These are phyloP conservation scores for Lojkania enalia DNA, from an alignment of 2,329 filamentous ascomycete genomes.

Conservation along the genomic window DNA sequence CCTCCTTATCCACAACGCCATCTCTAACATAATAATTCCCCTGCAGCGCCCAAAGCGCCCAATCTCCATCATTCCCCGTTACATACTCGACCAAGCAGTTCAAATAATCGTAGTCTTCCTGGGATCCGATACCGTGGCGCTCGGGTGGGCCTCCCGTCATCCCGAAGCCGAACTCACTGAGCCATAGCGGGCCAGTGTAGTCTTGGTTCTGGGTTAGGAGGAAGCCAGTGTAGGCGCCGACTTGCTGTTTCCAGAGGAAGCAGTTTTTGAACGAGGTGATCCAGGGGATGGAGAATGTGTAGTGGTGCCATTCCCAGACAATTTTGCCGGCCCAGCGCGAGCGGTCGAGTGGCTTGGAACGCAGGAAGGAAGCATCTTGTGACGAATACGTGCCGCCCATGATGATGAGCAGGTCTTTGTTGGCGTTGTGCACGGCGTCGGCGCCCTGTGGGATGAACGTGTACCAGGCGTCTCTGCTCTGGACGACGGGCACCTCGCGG, in stretches of 20 bases:
- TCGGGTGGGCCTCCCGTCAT: conserved; percentile 35
- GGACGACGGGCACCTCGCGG: conserved; percentile 46
- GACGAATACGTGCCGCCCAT: conserved; percentile 57
- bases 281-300: conserved; percentile 49
- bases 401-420: conserved; percentile 56
- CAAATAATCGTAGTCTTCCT: conserved; percentile 24
- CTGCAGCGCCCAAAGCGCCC: conserved; percentile 61
- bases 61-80: conserved; percentile 59
- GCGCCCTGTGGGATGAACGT: conserved; percentile 52
- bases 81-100: conserved; percentile 58
- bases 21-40: conserved; percentile 63
- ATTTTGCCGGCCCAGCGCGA: conserved; percentile 50
- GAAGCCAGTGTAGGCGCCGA: conserved; percentile 57
- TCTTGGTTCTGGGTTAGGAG: conserved; percentile 53
- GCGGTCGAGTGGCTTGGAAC: conserved; percentile 49
- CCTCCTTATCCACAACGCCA: conserved; percentile 53
- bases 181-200: conserved; percentile 58
- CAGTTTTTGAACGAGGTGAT: conserved; percentile 51
- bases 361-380: conserved; percentile 55
- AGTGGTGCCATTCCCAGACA: conserved; percentile 63
- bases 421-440: conserved; percentile 53
- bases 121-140: conserved; percentile 13
- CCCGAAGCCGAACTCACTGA: conserved; percentile 59
- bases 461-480: conserved; percentile 58
- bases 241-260: conserved; percentile 47